Evolutionary conservation across 768 basidiomycete species (phyloP).

Genomic region (Tylopilus plumbeoviolaceoides): DNA sequence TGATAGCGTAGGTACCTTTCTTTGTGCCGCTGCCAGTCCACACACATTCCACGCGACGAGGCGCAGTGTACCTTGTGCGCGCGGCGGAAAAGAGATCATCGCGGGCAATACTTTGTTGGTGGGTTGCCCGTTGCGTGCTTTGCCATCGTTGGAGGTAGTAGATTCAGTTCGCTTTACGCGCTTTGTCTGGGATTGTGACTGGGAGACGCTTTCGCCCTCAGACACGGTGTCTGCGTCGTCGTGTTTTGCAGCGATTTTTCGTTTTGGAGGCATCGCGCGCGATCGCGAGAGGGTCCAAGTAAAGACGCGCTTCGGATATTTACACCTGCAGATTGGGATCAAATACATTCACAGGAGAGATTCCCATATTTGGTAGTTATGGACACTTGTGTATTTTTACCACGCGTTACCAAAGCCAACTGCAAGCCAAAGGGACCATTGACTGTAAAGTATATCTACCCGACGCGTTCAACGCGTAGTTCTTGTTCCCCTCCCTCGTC

Average conservation of each 20-base stretch:
- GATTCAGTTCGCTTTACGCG: slow-evolving; percentile 23
- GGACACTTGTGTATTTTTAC: slow-evolving; percentile 2
- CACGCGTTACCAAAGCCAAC: neutral
- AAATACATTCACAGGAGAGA: neutral
- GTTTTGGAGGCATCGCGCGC: slow-evolving; percentile 29
- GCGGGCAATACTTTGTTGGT: slow-evolving; percentile 73
- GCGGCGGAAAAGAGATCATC: slow-evolving; percentile 53
- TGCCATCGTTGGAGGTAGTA: slow-evolving; percentile 8
- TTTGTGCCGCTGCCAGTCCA: slow-evolving; percentile 68
- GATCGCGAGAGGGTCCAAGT: neutral
- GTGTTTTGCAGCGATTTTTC: slow-evolving; percentile 29
- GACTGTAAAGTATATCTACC: neutral
- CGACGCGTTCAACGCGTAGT: neutral
- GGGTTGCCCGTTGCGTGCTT: slow-evolving; percentile 50
- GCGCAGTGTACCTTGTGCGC: slow-evolving; percentile 43
- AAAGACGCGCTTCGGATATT: too few species aligned
- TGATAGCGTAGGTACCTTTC: slow-evolving; percentile 51
- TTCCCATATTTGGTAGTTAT: slow-evolving; percentile 9
- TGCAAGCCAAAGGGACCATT: neutral
- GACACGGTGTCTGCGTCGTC: slow-evolving; percentile 32
- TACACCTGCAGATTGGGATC: too few species aligned
- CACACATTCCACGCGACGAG: slow-evolving; percentile 80
- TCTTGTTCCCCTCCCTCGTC: neutral
- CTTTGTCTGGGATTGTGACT: slow-evolving; percentile 22
- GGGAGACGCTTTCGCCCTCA: slow-evolving; percentile 25